Evolutionary conservation across 345 rosid species (phyloP), one percentile per base, ranked within the genome.

Genomic region (Linum tenue): DNA sequence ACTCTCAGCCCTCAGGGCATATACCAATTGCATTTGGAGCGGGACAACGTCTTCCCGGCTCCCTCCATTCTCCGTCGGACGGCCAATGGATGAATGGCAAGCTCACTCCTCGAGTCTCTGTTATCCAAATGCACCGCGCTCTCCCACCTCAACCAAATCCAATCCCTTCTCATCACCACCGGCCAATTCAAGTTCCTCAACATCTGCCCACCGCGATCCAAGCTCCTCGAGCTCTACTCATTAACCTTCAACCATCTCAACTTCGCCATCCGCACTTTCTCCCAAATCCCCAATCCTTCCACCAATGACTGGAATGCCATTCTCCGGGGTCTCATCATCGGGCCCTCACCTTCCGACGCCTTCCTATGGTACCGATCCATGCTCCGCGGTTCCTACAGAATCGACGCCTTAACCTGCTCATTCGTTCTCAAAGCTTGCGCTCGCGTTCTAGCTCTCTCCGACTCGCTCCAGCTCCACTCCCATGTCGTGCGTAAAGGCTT

Each of bases 241-340:
- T 62, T 87, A n/a, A 70, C 92, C 37, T 80, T 79, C 68, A 80
- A 78, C 68, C 70, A 76, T 77, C 89, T 92, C 67, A 55, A 85
- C 68, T 69, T 80, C 55, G 95, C 95, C 71, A 68, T 77, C 53
- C 14, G 31, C 65, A 38, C 85, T 53, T 86, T 89, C 78, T 72
- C 41, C 43, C 82, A 64, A 65, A 79, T 82, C 72, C 73, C 59
- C 40, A 62, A 7, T 43, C 97, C 97, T 60, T 68, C 86, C 63
- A 84, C 95, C 63, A 89, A 86, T 73, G 98, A 92, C 67, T 87
- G 84, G 80, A 92, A 89, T 67, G 95, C 97, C 35, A 72, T 92
- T 80, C 79, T 92, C 73, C 91, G 98, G 1, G 95, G 97, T 71
- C 73, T 81, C 73, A 78, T 84, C 73, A 64, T 61, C 10, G 76